A percentile compares a stretch with the other conserved stretches of the same genome.
These are phyloP conservation scores for Esteya vermicola DNA, from an alignment of 2,329 filamentous ascomycete genomes.

Conservation along the genomic window DNA sequence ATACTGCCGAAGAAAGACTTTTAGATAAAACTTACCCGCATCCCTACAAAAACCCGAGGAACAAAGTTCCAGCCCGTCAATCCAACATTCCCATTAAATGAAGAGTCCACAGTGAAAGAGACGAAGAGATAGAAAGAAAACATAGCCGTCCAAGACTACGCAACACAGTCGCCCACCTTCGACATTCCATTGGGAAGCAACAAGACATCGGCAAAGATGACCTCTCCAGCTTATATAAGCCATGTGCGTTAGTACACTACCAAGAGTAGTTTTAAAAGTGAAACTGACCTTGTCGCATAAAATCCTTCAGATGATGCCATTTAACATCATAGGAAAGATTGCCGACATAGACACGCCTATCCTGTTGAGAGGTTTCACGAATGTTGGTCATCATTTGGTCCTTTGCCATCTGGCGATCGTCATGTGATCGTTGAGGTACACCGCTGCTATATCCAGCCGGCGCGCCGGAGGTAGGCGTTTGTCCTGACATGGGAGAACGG, in stretches of 20 bases:
- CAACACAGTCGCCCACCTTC: slow-evolving; percentile 92
- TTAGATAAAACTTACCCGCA: slow-evolving; percentile 70
- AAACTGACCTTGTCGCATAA: slow-evolving; percentile 83
- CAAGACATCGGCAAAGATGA: slow-evolving; percentile 98
- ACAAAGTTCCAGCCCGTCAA: slow-evolving; percentile 95
- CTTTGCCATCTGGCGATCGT: slow-evolving; percentile 71
- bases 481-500: slow-evolving; percentile 75
- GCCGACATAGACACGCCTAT: slow-evolving; percentile 97
- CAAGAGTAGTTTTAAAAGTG: not conserved
- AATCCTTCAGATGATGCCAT: slow-evolving; percentile 99
- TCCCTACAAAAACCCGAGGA: slow-evolving; percentile 92
- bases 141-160: slow-evolving; percentile 70
- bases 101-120: slow-evolving; percentile 34
- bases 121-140: slow-evolving; percentile 22
- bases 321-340: slow-evolving; percentile 99
- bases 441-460: slow-evolving; percentile 45
- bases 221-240: slow-evolving; percentile 68
- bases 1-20: not conserved
- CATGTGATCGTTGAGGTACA: slow-evolving; percentile 56
- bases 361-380: slow-evolving; percentile 90
- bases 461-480: slow-evolving; percentile 56
- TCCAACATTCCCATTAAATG: slow-evolving; percentile 82
- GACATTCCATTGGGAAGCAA: slow-evolving; percentile 99
- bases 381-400: slow-evolving; percentile 95
- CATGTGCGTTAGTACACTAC: slow-evolving; percentile 20